phyloP scores from a whole-genome alignment of 169 alveolate genomes.

The Ichthyophthirius multifiliis region DNA sequence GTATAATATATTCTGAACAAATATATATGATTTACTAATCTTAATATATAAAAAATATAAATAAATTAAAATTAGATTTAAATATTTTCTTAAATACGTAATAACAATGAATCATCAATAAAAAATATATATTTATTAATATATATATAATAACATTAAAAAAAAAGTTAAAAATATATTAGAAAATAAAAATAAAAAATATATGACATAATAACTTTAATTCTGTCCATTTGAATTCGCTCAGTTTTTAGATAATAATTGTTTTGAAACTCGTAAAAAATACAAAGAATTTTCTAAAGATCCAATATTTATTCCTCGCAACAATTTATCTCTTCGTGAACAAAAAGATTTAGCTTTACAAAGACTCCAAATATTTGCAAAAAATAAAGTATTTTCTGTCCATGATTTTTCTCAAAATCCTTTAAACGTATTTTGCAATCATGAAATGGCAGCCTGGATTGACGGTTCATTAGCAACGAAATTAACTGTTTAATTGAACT shows the following conservation, averaged over 20 bases:
- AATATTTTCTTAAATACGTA: too few relatives aligned
- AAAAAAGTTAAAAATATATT: too few relatives aligned
- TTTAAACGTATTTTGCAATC: slow-evolving; percentile 29
- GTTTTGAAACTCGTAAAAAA: slow-evolving; percentile 14
- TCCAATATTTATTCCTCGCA: neutral
- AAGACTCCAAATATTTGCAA: neutral
- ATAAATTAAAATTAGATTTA: too few relatives aligned
- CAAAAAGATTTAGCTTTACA: slow-evolving; percentile 11
- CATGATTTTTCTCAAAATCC: slow-evolving; percentile 32
- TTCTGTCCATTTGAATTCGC: neutral
- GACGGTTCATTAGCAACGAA: slow-evolving; percentile 34
- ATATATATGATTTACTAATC: too few relatives aligned
- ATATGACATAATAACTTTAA: too few relatives aligned
- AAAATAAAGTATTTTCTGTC: slow-evolving; percentile 13
- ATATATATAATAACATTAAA: too few relatives aligned
- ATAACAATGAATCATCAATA: too few relatives aligned
- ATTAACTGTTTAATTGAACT: slow-evolving; percentile 42
- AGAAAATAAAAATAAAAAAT: too few relatives aligned
- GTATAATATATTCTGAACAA: too few relatives aligned
- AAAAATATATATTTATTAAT: too few relatives aligned
- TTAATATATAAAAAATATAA: too few relatives aligned
- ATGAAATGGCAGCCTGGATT: slow-evolving; percentile 22
- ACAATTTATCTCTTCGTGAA: slow-evolving; percentile 5
- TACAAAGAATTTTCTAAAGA: slow-evolving; percentile 14
- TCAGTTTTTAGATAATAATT: neutral